Evolutionary conservation across 1,284 basidiomycete species (phyloP).

Genomic region (Naganishia cerealis): DNA sequence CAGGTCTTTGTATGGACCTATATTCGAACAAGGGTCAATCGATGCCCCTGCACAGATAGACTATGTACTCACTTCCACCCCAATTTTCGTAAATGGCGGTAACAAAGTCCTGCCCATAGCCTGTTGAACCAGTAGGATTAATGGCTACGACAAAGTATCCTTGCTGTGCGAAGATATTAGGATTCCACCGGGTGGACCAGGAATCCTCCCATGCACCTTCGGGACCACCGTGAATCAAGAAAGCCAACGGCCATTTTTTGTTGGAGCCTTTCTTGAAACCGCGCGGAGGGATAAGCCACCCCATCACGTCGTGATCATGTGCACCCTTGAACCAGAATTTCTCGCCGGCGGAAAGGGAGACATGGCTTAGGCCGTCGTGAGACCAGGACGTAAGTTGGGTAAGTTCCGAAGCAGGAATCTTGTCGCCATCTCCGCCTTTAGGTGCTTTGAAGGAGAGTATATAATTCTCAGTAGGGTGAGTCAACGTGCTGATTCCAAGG

Average conservation of each 20-base stretch:
- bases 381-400: slow-evolving; percentile 62
- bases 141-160: slow-evolving; percentile 79
- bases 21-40: slow-evolving; percentile 1
- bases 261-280: slow-evolving; percentile 65
- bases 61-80: slow-evolving; percentile 46
- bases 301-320: slow-evolving; percentile 68
- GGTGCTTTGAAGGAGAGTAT: slow-evolving; percentile 54
- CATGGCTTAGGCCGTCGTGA: slow-evolving; percentile 60
- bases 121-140: slow-evolving; percentile 85
- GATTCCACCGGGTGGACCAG: slow-evolving; percentile 87
- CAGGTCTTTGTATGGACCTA: slow-evolving; percentile 76
- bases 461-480: slow-evolving; percentile 71
- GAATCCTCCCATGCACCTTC: slow-evolving; percentile 77
- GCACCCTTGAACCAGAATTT: slow-evolving; percentile 85
- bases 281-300: slow-evolving; percentile 75
- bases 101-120: slow-evolving; percentile 83
- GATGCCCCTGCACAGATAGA: background rate
- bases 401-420: slow-evolving; percentile 54
- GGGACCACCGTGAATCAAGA: slow-evolving; percentile 61
- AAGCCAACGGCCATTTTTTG: slow-evolving; percentile 67
- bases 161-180: slow-evolving; percentile 58
- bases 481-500: slow-evolving; percentile 58
- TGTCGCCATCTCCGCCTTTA: slow-evolving; percentile 36
- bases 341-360: slow-evolving; percentile 64
- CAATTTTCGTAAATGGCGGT: slow-evolving; percentile 60